phyloP scores from a whole-genome alignment of 1,284 basidiomycete genomes.

The Phellopilus nigrolimitatus region DNA sequence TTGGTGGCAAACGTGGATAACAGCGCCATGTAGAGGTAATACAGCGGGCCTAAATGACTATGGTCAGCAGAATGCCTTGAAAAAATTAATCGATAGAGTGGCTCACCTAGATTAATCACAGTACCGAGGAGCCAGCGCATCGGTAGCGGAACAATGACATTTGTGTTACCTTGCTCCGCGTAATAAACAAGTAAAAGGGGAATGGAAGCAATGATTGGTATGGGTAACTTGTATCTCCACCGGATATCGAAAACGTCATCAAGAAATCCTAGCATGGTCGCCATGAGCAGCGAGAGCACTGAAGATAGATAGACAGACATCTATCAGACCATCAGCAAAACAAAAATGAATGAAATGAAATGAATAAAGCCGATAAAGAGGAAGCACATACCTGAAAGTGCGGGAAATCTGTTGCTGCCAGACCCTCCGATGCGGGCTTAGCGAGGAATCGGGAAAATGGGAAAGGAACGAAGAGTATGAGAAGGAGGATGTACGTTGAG shows the following conservation, averaged over 20 bases:
- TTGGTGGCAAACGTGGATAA: slow-evolving; percentile 97
- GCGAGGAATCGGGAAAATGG: slow-evolving; percentile 75
- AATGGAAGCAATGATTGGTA: slow-evolving; percentile 92
- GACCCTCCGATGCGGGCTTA: slow-evolving; percentile 50
- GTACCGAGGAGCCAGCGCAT: slow-evolving; percentile 67
- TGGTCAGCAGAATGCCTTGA: neutral
- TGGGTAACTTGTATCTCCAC: slow-evolving; percentile 97
- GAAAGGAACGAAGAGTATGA: slow-evolving; percentile 88
- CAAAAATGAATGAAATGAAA: neutral
- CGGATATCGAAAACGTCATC: slow-evolving; percentile 99
- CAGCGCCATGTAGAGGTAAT: slow-evolving; percentile 95
- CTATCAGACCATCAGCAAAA: slow-evolving; percentile 35
- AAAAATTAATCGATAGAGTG: slow-evolving; percentile 9
- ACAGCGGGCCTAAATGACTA: slow-evolving; percentile 68
- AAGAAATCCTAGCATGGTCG: slow-evolving; percentile 91
- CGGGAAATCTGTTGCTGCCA: slow-evolving; percentile 72
- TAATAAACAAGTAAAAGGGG: slow-evolving; percentile 96
- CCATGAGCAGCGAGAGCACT: slow-evolving; percentile 84
- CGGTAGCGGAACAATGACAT: slow-evolving; percentile 90
- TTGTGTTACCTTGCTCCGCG: slow-evolving; percentile 88
- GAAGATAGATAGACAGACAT: slow-evolving; percentile 92
- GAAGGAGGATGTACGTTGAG: slow-evolving; percentile 78
- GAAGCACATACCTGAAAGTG: slow-evolving; percentile 68
- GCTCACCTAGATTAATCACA: slow-evolving; percentile 83
- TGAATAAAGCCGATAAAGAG: no score